Evolutionary conservation across 108 stramenopile genomes (phyloP), one percentile per base, ranked within the genome.

Genomic region (Cyclotella sp.): DNA sequence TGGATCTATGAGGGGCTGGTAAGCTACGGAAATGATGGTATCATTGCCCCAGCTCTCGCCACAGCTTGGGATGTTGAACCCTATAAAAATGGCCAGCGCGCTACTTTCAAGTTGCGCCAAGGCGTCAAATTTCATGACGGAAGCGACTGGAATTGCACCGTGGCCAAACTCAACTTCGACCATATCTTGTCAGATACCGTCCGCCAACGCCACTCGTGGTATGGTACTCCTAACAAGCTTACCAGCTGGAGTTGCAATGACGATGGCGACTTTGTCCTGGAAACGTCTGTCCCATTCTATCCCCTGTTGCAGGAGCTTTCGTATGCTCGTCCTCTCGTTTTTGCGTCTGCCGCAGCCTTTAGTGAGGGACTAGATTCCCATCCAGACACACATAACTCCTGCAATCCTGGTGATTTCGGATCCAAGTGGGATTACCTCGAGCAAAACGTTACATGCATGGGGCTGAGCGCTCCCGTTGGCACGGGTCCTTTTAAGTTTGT

Each of bases 1-100:
- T 90, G 89, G 89, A 79, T 90, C 29, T 90, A 88, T 77, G 89
- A 90, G 77, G 87, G 87, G 11, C 84, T 90, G 14, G 87, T 90
- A 13, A 55, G 59, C 19, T 91, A 89, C 52, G 88, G 88, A 9
- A 73, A 86, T 40, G 88, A 84, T 41, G 88, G 88, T 3, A 68
- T 72, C 39, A 84, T 89, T 59, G 46, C 75, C 0, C 88, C 85
- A n/a, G 64, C 83, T 12, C 79, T 91, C 9, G 90, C 85, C 60
- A 71, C 72, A 12, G 29, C 65, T 13, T 91, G 90, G 90, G 59
- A 41, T 10, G 51, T 57, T 13, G 79, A 81, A 64, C 21, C 59
- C 12, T 14, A 29, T 28, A 70, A 27, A 0, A 54, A 55, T 16
- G 87, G 87, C 9, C 74, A 88, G 41, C 54, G 62, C 26, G 75